A percentile compares a stretch with the other conserved stretches of the same genome.
Conservation (phyloP, 2,329 filamentous ascomycete species). For the Trichophyton rubrum region DNA sequence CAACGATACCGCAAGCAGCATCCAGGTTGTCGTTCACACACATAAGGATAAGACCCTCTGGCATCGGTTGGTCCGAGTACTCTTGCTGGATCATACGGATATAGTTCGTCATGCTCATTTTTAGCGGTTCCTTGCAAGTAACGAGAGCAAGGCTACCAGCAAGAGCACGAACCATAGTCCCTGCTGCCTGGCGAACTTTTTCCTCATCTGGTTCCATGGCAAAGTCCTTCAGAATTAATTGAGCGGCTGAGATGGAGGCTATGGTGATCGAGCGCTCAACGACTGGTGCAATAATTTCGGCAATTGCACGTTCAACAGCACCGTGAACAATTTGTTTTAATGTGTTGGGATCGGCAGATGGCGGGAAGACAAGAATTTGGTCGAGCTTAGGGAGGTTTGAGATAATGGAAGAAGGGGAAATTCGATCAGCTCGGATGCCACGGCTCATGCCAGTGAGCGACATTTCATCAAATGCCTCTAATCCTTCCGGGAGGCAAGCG, state of each 20-base stretch:
- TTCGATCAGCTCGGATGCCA: constrained; percentile 54
- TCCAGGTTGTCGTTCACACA: constrained; percentile 98
- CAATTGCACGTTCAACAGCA: constrained; percentile 78
- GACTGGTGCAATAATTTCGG: constrained; percentile 93
- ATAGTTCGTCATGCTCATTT: constrained; percentile 95
- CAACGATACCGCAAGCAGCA: constrained; percentile 81
- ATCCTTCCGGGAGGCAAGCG: constrained; percentile 49
- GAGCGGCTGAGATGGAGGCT: constrained; percentile 87
- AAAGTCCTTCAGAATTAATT: constrained; percentile 94
- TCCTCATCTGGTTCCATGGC: constrained; percentile 84
- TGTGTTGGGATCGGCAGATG: constrained; percentile 53
- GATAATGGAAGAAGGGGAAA: constrained; percentile 66
- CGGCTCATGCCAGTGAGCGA: constrained; percentile 62
- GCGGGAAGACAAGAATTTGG: constrained; percentile 65
- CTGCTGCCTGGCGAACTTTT: constrained; percentile 69
- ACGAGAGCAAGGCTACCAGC: constrained; percentile 88
- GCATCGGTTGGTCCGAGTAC: constrained; percentile 57
- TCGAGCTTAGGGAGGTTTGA: constrained; percentile 75
- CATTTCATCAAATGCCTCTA: constrained; percentile 75
- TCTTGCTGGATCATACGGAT: constrained; percentile 70
- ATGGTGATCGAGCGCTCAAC: constrained; percentile 97
- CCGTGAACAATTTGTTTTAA: constrained; percentile 63
- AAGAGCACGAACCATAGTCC: constrained; percentile 89
- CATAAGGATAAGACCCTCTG: constrained; percentile 93
- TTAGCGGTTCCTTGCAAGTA: constrained; percentile 93